These are phyloP conservation scores for Macadamia tetraphylla DNA, from an alignment of 164 flowering plant species.

Conservation along the genomic window DNA sequence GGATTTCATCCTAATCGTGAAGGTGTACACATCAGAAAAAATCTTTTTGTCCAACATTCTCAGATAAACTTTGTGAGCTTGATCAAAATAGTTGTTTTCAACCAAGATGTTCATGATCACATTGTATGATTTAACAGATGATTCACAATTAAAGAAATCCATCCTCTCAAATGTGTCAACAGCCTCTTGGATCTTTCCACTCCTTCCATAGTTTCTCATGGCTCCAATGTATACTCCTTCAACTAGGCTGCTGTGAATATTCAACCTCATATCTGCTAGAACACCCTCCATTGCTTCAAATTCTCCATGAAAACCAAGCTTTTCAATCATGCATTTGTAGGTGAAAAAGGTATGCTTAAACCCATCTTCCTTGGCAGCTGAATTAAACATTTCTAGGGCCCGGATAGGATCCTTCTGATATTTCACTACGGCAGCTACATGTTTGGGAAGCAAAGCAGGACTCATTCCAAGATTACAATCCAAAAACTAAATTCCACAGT, in stretches of 20 bases:
- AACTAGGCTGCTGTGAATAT: constrained; percentile 43
- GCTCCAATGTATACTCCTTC: constrained; percentile 74
- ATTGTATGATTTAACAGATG: constrained; percentile 63
- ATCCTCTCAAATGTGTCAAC: constrained; percentile 80
- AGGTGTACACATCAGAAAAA: constrained; percentile 73
- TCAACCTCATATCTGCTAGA: constrained; percentile 54
- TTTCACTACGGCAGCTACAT: constrained; percentile 69
- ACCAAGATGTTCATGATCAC: constrained; percentile 80
- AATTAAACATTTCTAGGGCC: constrained; percentile 74
- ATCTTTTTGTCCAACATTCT: constrained; percentile 66
- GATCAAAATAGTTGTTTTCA: constrained; percentile 57
- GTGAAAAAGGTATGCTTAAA: constrained; percentile 70
- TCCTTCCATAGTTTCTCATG: constrained; percentile 67
- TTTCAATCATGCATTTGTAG: constrained; percentile 70
- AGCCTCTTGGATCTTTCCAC: constrained; percentile 72
- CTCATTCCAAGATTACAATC: constrained; percentile 15
- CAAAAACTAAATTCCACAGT: not conserved
- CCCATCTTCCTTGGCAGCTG: constrained; percentile 60
- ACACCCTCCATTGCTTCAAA: constrained; percentile 70
- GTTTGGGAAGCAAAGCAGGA: constrained; percentile 53
- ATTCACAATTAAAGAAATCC: constrained; percentile 76
- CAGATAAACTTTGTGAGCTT: constrained; percentile 82
- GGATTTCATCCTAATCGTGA: constrained; percentile 81
- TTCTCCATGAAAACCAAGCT: constrained; percentile 63
- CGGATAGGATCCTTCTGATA: constrained; percentile 65